Conservation (phyloP, 768 basidiomycete genomes). For the Suillus placidus region DNA sequence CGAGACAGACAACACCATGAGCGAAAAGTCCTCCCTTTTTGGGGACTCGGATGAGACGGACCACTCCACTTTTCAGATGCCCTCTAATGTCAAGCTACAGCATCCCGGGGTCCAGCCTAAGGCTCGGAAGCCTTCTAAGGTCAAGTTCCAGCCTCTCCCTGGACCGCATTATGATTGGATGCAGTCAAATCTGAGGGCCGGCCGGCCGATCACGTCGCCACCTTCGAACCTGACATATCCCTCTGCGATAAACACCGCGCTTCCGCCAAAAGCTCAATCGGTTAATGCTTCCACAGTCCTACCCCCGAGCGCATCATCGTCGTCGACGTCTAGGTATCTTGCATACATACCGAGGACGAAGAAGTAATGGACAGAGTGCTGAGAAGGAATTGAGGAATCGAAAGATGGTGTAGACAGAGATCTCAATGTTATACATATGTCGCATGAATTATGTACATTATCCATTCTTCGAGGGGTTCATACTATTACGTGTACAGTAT, state of each 20-base stretch:
- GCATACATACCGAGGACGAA: not conserved
- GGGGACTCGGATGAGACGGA: no score
- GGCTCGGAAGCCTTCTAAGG: not conserved
- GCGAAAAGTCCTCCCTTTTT: no score
- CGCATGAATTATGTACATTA: conserved; percentile 24
- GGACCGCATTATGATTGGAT: not conserved
- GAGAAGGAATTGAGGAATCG: not conserved
- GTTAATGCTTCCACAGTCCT: not conserved
- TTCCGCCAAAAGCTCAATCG: not conserved
- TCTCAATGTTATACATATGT: no score
- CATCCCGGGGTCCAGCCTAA: not conserved
- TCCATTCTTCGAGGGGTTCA: conserved; percentile 27
- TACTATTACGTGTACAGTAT: conserved; percentile 26
- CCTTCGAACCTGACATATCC: not conserved
- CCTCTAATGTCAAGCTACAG: not conserved
- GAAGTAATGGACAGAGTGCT: not conserved
- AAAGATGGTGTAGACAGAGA: not conserved
- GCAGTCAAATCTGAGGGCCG: not conserved
- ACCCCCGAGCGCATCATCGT: not conserved
- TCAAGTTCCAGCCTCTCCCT: not conserved
- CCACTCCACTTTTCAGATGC: no score
- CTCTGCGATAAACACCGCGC: not conserved
- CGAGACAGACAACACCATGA: no score
- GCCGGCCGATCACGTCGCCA: not conserved
- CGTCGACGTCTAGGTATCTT: not conserved